These are phyloP conservation scores for Komagataella populi DNA, from an alignment of 805 yeast genomes.

Conservation along the genomic window DNA sequence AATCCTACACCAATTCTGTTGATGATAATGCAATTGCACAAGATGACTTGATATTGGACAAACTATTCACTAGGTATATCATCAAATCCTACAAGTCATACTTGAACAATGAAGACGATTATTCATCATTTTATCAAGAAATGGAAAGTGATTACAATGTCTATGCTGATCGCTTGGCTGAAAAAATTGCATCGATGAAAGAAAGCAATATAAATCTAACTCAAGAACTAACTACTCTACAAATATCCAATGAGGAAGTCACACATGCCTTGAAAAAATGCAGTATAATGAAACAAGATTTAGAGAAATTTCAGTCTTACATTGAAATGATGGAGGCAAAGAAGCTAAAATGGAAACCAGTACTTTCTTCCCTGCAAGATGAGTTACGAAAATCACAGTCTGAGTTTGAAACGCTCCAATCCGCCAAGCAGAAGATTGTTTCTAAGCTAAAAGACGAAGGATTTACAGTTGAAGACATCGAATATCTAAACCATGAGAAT, in stretches of 20 bases:
- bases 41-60: slow-evolving; percentile 21
- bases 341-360: slow-evolving; percentile 48
- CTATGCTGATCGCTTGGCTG: slow-evolving; percentile 33
- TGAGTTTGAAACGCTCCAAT: slow-evolving; percentile 26
- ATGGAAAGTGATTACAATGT: slow-evolving; percentile 41
- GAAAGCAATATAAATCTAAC: slow-evolving; percentile 25
- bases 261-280: slow-evolving; percentile 42
- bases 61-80: slow-evolving; percentile 45
- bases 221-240: slow-evolving; percentile 24
- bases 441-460: slow-evolving; percentile 37
- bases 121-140: slow-evolving; percentile 35
- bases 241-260: slow-evolving; percentile 30
- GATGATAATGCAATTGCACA: slow-evolving; percentile 15
- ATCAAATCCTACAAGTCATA: slow-evolving; percentile 56
- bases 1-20: slow-evolving; percentile 2
- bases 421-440: slow-evolving; percentile 22
- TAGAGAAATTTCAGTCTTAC: slow-evolving; percentile 57
- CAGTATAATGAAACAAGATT: slow-evolving; percentile 56
- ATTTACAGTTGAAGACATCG: slow-evolving; percentile 48
- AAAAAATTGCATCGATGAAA: slow-evolving; percentile 27
- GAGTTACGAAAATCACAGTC: slow-evolving; percentile 35
- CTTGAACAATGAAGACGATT: slow-evolving; percentile 50
- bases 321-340: slow-evolving; percentile 54
- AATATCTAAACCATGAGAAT: slow-evolving; percentile 46
- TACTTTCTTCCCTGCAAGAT: slow-evolving; percentile 37